Evolutionary conservation across 805 yeast species (phyloP), one percentile per base, ranked within the genome.

Genomic region (Suhomyces pyralidae): DNA sequence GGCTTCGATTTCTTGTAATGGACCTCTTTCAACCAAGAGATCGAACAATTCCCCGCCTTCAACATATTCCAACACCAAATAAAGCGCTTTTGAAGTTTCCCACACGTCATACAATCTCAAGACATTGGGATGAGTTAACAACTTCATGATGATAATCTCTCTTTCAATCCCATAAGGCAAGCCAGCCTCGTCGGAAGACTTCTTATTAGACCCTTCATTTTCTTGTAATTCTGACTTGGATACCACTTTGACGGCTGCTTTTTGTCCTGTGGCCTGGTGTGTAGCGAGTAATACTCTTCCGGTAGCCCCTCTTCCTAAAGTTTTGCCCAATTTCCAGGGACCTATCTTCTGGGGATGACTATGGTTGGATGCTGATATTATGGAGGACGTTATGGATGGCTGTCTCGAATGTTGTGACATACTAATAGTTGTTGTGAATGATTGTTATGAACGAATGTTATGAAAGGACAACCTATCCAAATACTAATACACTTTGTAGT

Each of bases 71-170:
- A 88, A 71, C 14, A 88, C 90, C 58, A 88, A 68, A 62, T 85
- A 88, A 52, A 94, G 77, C 55, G 93, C 97, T 64, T 90, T 90
- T 58, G 90, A 86, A 58, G 96, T 93, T 70, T 94, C 99, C 98
- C 98, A 94, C 22, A 94, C 99, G 65, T 94, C 99, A 66, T 91
- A 94, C 40, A 94, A 76, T 24, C 94, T 88, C 81, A 94, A 84
- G 22, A 94, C 94, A 64, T 94, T 93, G 10, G 96, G 90, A 69
- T 94, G 98, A 55, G 94, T 89, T 45, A 94, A 82, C 42, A 94
- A 78, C 71, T 94, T 94, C 99, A 93, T 94, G 61, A 94, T 94
- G 61, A 94, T 92, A 57, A 94, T 96, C 67, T 94, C 99, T 59
- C 98, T 81, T 71, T 94, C 99, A 45, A 94, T 93, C 40, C 99